Percentiles rank a stretch among this genome's conserved stretches.
Conservation (phyloP, 257 asterid species). For the Przewalskia tangutica region DNA sequence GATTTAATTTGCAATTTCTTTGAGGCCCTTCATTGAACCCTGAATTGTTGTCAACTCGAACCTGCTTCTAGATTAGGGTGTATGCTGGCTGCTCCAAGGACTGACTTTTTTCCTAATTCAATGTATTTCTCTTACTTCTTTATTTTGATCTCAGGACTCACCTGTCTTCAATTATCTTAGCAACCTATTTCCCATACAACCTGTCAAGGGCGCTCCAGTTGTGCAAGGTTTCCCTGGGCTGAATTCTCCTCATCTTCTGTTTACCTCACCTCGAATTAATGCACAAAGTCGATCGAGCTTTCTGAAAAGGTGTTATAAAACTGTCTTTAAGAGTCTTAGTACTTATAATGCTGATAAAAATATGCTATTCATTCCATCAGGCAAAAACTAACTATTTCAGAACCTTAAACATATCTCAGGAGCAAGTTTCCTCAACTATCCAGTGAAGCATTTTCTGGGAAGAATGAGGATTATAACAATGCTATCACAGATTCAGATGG, state of each 20-base stretch:
- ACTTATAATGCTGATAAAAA: neutral
- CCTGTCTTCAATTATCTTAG: constrained; percentile 39
- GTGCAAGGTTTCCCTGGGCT: constrained; percentile 33
- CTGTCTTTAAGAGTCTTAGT: neutral
- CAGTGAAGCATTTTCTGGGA: constrained; percentile 17
- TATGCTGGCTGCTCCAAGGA: neutral
- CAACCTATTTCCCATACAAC: constrained; percentile 44
- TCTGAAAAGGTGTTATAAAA: constrained; percentile 23
- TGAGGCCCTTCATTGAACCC: neutral
- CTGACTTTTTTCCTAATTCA: neutral
- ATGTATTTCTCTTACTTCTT: constrained; percentile 5
- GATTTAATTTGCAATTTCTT: neutral
- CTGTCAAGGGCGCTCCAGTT: constrained; percentile 19
- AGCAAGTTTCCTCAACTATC: constrained; percentile 13
- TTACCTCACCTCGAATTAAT: constrained; percentile 33
- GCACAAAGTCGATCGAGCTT: constrained; percentile 12
- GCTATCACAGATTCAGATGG: constrained; percentile 7
- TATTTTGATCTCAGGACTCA: constrained; percentile 37
- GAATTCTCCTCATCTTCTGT: constrained; percentile 38
- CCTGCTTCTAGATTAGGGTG: neutral
- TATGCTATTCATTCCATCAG: neutral
- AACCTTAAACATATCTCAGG: constrained; percentile 24
- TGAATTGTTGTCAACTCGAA: neutral
- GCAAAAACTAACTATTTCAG: constrained; percentile 5
- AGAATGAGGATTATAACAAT: constrained; percentile 15